Conservation (phyloP, 768 basidiomycete genomes). For the Infundibulicybe gibba region DNA sequence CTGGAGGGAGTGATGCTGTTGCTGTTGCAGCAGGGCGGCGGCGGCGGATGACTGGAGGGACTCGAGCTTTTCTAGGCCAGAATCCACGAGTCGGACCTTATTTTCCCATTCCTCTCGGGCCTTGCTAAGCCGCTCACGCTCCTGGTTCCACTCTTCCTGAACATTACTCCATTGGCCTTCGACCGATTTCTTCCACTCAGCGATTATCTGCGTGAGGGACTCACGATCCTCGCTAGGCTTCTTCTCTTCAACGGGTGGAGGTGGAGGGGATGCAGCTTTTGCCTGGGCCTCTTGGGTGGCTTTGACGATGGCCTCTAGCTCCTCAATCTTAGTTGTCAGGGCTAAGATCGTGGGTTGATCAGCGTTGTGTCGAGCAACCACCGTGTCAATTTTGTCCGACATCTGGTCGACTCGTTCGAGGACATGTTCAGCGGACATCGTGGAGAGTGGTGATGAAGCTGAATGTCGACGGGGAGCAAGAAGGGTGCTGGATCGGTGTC, state of each 20-base stretch:
- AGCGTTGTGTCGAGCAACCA: conserved; percentile 75
- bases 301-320: conserved; percentile 64
- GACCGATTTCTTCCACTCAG: conserved; percentile 73
- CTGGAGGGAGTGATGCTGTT: conserved; percentile 23
- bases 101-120: conserved; percentile 84
- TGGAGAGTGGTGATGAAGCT: conserved; percentile 20
- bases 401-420: conserved; percentile 65
- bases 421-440: conserved; percentile 25
- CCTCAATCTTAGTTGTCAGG: conserved; percentile 64
- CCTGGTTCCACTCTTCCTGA: conserved; percentile 78
- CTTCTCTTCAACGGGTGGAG: neutral
- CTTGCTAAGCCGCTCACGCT: conserved; percentile 68
- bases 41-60: conserved; percentile 25
- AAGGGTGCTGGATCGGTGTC: conserved; percentile 10
- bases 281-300: conserved; percentile 35
- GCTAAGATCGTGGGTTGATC: conserved; percentile 72
- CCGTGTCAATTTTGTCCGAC: conserved; percentile 70
- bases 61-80: conserved; percentile 44
- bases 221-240: conserved; percentile 33
- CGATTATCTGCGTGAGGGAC: conserved; percentile 49
- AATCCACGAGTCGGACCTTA: conserved; percentile 49
- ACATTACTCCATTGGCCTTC: conserved; percentile 79
- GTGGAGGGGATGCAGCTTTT: conserved; percentile 2
- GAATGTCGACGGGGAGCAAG: conserved; percentile 17
- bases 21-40: conserved; percentile 23